A percentile compares a stretch with the other conserved stretches of the same genome.
These are phyloP conservation scores for Falciphora oryzae DNA, from an alignment of 2,329 filamentous ascomycete species.

Conservation along the genomic window DNA sequence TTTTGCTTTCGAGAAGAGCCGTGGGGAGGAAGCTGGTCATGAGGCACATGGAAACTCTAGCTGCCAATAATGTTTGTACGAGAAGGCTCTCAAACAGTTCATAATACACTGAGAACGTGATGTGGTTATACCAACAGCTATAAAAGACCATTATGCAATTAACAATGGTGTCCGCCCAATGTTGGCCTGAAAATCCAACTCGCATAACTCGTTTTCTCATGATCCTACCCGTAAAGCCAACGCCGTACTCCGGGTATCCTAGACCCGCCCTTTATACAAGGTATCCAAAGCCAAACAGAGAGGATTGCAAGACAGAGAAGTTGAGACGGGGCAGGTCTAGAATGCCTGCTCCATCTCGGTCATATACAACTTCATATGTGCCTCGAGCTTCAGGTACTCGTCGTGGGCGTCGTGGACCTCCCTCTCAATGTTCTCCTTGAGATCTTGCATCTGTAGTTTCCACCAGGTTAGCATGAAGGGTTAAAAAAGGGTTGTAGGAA, in stretches of 20 bases:
- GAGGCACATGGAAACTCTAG: no score
- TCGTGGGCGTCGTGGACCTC: constrained; percentile 87
- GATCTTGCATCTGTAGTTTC: constrained; percentile 73
- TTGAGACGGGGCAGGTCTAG: constrained; percentile 17
- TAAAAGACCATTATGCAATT: no score
- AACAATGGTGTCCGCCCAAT: no score
- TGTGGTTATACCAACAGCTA: no score
- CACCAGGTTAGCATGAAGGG: constrained; percentile 18
- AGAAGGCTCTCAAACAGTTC: no score
- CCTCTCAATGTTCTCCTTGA: constrained; percentile 95
- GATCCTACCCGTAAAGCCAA: not conserved
- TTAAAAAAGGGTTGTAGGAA: no score
- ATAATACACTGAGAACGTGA: no score
- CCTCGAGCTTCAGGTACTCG: constrained; percentile 96
- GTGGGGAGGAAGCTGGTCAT: no score
- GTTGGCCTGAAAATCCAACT: no score
- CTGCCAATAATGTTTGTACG: no score
- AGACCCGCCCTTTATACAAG: not conserved
- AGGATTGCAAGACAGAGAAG: constrained; percentile 14
- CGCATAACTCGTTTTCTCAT: no score
- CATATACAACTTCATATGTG: constrained; percentile 95
- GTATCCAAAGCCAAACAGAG: constrained; percentile 2
- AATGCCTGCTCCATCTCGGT: constrained; percentile 97
- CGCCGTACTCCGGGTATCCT: constrained; percentile 8
- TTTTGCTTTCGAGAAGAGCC: constrained; percentile 43